Percentiles rank a stretch among this genome's conserved stretches.
Conservation (phyloP, 176 grass and related monocot species). For the Leersia perrieri region DNA sequence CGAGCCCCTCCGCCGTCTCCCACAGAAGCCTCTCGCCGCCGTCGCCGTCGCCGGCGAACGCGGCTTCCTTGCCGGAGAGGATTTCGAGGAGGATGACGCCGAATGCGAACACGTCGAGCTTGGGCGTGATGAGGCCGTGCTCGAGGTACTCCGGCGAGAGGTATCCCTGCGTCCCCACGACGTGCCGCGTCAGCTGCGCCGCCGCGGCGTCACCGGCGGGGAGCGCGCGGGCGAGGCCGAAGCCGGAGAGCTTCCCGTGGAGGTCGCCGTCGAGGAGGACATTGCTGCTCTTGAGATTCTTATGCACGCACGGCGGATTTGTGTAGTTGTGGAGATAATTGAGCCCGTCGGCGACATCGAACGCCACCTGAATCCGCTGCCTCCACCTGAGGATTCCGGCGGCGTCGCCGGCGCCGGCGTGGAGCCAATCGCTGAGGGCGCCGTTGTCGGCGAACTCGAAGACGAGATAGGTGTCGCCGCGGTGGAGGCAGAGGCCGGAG, state of each 20-base stretch:
- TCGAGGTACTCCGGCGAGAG: conserved; percentile 80
- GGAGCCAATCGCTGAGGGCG: conserved; percentile 74
- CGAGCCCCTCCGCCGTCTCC: conserved; percentile 42
- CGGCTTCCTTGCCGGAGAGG: conserved; percentile 69
- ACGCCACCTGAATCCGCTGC: conserved; percentile 63
- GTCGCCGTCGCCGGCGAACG: conserved; percentile 27
- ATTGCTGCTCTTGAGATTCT: conserved; percentile 80
- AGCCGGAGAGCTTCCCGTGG: conserved; percentile 71
- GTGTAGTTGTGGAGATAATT: conserved; percentile 87
- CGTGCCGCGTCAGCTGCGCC: conserved; percentile 65
- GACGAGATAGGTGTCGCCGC: conserved; percentile 68
- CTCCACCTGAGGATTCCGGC: conserved; percentile 36
- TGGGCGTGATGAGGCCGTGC: conserved; percentile 67
- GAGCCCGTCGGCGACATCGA: conserved; percentile 70
- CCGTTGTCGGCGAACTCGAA: conserved; percentile 70
- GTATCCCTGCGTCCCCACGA: conserved; percentile 78
- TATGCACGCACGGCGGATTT: conserved; percentile 71
- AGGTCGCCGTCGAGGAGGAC: conserved; percentile 68
- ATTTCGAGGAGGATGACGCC: conserved; percentile 81
- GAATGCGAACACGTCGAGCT: conserved; percentile 83
- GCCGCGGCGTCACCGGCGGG: neutral
- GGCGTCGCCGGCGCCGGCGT: neutral
- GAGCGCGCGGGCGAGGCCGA: conserved; percentile 62
- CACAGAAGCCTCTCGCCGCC: conserved; percentile 44
- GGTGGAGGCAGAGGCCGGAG: conserved; percentile 71